These are phyloP conservation scores for Porcisia deanei DNA, from an alignment of 208 protist genomes.

Conservation along the genomic window DNA sequence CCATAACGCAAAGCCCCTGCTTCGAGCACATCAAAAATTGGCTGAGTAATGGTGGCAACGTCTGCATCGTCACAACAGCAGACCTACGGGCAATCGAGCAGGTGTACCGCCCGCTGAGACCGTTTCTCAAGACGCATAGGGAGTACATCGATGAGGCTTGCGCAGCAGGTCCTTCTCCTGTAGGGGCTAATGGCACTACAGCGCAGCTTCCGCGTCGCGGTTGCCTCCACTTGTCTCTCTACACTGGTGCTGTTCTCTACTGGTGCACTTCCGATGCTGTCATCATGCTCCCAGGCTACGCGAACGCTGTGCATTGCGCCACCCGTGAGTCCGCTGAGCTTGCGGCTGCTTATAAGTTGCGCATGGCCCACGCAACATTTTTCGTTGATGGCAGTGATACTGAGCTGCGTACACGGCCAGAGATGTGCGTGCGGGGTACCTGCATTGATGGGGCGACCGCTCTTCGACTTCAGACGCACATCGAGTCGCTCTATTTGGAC, in stretches of 20 bases:
- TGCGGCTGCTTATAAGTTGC: slow-evolving; percentile 28
- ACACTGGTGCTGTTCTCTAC: slow-evolving; percentile 83
- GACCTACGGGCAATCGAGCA: slow-evolving; percentile 71
- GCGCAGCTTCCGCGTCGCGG: slow-evolving; percentile 26
- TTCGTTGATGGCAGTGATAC: slow-evolving; percentile 23
- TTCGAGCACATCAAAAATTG: slow-evolving; percentile 54
- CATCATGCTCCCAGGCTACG: slow-evolving; percentile 53
- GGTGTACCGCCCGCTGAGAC: slow-evolving; percentile 63
- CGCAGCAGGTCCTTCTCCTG: background rate
- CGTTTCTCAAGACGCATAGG: slow-evolving; percentile 28
- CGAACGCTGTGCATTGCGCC: slow-evolving; percentile 54
- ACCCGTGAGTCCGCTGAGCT: slow-evolving; percentile 59
- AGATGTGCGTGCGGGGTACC: slow-evolving; percentile 65
- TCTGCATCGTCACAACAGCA: slow-evolving; percentile 85
- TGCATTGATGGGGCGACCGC: slow-evolving; percentile 52
- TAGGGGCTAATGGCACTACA: background rate
- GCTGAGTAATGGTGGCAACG: slow-evolving; percentile 70
- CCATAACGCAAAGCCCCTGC: slow-evolving; percentile 67
- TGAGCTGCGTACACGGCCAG: slow-evolving; percentile 13
- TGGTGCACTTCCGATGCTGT: slow-evolving; percentile 56
- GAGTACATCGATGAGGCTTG: slow-evolving; percentile 22
- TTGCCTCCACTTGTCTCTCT: slow-evolving; percentile 78
- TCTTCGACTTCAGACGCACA: slow-evolving; percentile 25
- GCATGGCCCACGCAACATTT: slow-evolving; percentile 28
- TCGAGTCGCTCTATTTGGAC: slow-evolving; percentile 49